Evolutionary conservation across 768 basidiomycete species (phyloP).

Genomic region (Amanita muscaria): DNA sequence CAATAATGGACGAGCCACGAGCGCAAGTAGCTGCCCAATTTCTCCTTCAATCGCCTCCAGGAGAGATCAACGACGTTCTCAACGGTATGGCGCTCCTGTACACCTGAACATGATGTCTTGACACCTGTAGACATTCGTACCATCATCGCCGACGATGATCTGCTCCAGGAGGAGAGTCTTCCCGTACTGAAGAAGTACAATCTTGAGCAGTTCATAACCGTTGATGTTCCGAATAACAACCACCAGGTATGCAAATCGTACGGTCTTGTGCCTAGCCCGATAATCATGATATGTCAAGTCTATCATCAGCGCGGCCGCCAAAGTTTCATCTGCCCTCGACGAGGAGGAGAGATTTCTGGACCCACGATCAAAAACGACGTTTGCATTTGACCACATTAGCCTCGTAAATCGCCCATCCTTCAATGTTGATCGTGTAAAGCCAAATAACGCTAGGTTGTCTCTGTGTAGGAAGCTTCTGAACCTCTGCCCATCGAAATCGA

Average conservation of each 20-base stretch:
- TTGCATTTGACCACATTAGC: slow-evolving; percentile 78
- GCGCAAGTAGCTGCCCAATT: slow-evolving; percentile 69
- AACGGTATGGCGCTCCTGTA: slow-evolving; percentile 70
- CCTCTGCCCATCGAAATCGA: slow-evolving; percentile 54
- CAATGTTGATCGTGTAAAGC: slow-evolving; percentile 6
- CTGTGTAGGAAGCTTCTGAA: slow-evolving; percentile 66
- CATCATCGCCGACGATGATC: slow-evolving; percentile 81
- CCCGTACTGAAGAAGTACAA: slow-evolving; percentile 83
- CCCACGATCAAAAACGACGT: slow-evolving; percentile 69
- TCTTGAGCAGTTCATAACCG: slow-evolving; percentile 76
- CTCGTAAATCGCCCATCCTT: slow-evolving; percentile 42
- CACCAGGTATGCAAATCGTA: slow-evolving; percentile 53
- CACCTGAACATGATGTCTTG: slow-evolving; percentile 5
- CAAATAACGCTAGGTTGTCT: slow-evolving; percentile 7
- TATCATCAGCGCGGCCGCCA: slow-evolving; percentile 70
- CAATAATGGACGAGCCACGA: slow-evolving; percentile 47
- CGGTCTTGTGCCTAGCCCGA: slow-evolving; percentile 2
- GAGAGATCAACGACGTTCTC: slow-evolving; percentile 94
- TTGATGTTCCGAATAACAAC: slow-evolving; percentile 68
- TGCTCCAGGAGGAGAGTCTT: slow-evolving; percentile 68
- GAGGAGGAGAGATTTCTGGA: slow-evolving; percentile 73
- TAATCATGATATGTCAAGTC: slow-evolving; percentile 41
- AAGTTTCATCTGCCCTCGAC: slow-evolving; percentile 32
- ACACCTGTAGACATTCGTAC: slow-evolving; percentile 67
- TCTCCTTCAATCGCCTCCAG: slow-evolving; percentile 85